Evolutionary conservation across 768 basidiomycete genomes (phyloP).

Genomic region (Amanita rubescens): DNA sequence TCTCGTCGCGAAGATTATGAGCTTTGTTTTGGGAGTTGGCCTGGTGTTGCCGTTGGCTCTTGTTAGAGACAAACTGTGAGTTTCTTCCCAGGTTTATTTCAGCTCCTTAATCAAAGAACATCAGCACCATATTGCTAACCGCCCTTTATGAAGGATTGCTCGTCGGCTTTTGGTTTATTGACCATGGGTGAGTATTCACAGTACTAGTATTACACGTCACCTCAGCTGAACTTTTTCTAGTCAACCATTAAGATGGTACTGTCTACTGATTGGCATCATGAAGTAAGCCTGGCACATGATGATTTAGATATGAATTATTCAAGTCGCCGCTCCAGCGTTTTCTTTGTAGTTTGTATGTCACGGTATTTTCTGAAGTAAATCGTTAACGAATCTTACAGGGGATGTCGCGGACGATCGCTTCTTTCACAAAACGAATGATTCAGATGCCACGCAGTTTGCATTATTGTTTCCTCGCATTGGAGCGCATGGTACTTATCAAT

Average conservation of each 20-base stretch:
- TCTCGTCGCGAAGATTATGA: slow-evolving; percentile 86
- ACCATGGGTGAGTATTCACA: slow-evolving; percentile 62
- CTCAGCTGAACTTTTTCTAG: slow-evolving; percentile 27
- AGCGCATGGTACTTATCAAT: slow-evolving; percentile 52
- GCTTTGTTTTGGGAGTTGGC: slow-evolving; percentile 84
- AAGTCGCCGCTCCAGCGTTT: slow-evolving; percentile 38
- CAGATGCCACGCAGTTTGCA: slow-evolving; percentile 85
- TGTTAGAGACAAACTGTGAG: slow-evolving; percentile 86
- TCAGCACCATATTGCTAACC: slow-evolving; percentile 81
- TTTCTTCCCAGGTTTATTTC: slow-evolving; percentile 10
- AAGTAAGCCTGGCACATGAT: slow-evolving; percentile 44
- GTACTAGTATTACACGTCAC: background rate
- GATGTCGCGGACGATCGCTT: slow-evolving; percentile 92
- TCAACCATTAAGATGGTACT: slow-evolving; percentile 78
- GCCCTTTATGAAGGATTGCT: slow-evolving; percentile 78
- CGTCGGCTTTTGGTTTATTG: slow-evolving; percentile 93
- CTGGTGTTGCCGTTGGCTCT: slow-evolving; percentile 79
- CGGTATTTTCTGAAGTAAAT: background rate
- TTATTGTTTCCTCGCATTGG: slow-evolving; percentile 64
- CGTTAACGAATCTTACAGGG: slow-evolving; percentile 42
- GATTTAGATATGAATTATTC: slow-evolving; percentile 7
- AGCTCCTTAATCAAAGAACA: background rate
- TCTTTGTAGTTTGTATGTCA: slow-evolving; percentile 80
- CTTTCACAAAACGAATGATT: slow-evolving; percentile 91
- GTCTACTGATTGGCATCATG: slow-evolving; percentile 77